phyloP scores from a whole-genome alignment of 768 basidiomycete species.

The Cubamyces lactineus region DNA sequence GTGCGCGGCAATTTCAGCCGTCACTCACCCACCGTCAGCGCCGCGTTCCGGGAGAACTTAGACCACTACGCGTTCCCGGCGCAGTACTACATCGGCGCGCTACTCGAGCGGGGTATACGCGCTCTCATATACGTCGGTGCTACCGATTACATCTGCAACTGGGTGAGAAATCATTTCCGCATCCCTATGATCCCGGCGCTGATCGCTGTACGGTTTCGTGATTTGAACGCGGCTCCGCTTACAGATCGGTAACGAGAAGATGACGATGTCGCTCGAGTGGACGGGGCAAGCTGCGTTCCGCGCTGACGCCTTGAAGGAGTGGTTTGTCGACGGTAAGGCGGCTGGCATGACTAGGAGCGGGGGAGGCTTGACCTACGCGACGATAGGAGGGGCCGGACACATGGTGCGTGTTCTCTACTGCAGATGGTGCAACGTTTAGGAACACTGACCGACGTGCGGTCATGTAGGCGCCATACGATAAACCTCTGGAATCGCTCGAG shows the following conservation, averaged over 20 bases:
- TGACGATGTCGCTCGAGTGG: slow-evolving; percentile 66
- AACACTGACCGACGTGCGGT: no score
- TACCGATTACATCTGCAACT: slow-evolving; percentile 63
- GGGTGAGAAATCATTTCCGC: slow-evolving; percentile 34
- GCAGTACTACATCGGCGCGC: slow-evolving; percentile 48
- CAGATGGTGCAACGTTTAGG: not conserved
- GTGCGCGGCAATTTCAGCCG: slow-evolving; percentile 43
- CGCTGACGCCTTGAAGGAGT: slow-evolving; percentile 48
- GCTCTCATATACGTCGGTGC: slow-evolving; percentile 59
- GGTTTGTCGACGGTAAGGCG: slow-evolving; percentile 54
- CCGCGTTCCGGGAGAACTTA: slow-evolving; percentile 49
- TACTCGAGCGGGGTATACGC: slow-evolving; percentile 57
- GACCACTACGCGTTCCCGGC: slow-evolving; percentile 43
- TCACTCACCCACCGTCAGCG: slow-evolving; percentile 46
- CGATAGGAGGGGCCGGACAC: slow-evolving; percentile 71
- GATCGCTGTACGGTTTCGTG: not conserved
- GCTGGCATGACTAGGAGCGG: slow-evolving; percentile 59
- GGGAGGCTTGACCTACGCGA: slow-evolving; percentile 63
- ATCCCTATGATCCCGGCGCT: not conserved
- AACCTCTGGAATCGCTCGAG: slow-evolving; percentile 55
- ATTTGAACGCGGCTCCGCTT: not conserved
- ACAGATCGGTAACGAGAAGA: slow-evolving; percentile 60
- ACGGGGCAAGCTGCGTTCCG: slow-evolving; percentile 53
- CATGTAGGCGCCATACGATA: slow-evolving; percentile 64
- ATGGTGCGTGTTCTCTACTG: slow-evolving; percentile 48